phyloP scores from a whole-genome alignment of 1,284 basidiomycete genomes.

The Ceratobasidium sp. region DNA sequence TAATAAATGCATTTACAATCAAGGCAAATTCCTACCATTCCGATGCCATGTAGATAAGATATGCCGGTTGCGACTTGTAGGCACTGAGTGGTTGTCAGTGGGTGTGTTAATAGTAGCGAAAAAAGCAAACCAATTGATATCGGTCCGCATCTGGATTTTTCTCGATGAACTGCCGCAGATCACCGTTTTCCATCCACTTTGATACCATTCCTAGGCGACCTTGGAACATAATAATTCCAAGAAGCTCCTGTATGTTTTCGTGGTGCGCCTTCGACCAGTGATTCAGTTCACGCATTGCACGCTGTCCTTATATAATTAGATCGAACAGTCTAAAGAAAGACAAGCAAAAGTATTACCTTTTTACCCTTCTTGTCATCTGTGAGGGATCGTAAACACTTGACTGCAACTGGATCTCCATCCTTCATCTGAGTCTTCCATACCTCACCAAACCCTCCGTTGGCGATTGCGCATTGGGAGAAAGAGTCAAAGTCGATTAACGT shows the following conservation, averaged over 20 bases:
- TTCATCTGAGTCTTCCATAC: too few species aligned
- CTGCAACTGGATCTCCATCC: too few species aligned
- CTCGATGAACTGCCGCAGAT: not conserved
- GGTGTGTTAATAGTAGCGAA: not conserved
- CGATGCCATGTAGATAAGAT: not conserved
- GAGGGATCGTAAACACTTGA: too few species aligned
- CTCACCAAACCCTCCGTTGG: too few species aligned
- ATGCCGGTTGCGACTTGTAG: not conserved
- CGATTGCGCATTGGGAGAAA: too few species aligned
- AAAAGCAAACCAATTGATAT: not conserved
- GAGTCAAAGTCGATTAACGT: too few species aligned
- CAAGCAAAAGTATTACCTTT: too few species aligned
- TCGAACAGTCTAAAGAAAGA: too few species aligned
- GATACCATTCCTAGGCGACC: conserved; percentile 7
- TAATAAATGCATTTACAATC: not conserved
- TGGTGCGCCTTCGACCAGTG: not conserved
- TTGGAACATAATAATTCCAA: not conserved
- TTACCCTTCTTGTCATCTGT: too few species aligned
- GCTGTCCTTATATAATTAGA: not conserved
- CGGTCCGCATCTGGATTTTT: not conserved
- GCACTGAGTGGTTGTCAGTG: not conserved
- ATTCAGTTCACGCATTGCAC: not conserved
- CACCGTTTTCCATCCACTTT: conserved; percentile 8
- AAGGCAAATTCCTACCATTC: not conserved
- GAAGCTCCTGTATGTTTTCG: not conserved